Base-by-base conservation (phyloP, 2,329 filamentous ascomycete species). In the Aspergillus chevalieri region DNA sequence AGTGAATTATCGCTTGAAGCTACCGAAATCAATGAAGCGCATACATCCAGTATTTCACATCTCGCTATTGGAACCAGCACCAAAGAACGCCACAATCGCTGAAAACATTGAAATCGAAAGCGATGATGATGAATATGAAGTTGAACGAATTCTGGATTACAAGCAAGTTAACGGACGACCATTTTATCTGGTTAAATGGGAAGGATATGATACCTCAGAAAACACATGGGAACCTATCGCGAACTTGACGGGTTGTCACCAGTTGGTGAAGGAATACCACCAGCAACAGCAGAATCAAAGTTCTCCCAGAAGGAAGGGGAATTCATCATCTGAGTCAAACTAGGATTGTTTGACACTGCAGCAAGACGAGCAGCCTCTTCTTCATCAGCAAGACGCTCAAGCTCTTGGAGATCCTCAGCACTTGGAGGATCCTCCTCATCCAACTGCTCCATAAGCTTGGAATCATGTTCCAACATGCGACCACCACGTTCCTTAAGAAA, bases 201-300 rank as follows among this genome's bases (percentile, higher is more conserved):
- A 17, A 17, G 17, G 17, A 17, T 17, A 17, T 2, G 2, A 17
- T 17, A 17, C 17, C 17, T 17, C 17, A 2, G 17, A 17, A 17
- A 2, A 17, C 17, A 17, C 5, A 44, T 54, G 38, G 44, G 47
- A 54, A 43, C 38, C 47, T 52, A 47, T 49, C 7, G 15, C 12
- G 34, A 49, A 54, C 21, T 41, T 54, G 34, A 51, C 2, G 22
- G 46, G 24, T 30, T 53, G 30, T 24, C 15, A 47, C 39, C 7
- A 33, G 7, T 8, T 8, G 28, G 28, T 33, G 28, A 33, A 33
- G 28, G 28, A 33, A 33, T 33, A 33, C 12, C 28, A 33, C 17
- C 2, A 2, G 17, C 17, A 17, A 17, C 17, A 17, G 17, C 17
- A 17, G 17, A 17, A 17, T 17, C 28, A 3, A 33, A 12, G 28